Evolutionary conservation across 768 basidiomycete genomes (phyloP).

Genomic region (Omphalotus guepiniiformis): DNA sequence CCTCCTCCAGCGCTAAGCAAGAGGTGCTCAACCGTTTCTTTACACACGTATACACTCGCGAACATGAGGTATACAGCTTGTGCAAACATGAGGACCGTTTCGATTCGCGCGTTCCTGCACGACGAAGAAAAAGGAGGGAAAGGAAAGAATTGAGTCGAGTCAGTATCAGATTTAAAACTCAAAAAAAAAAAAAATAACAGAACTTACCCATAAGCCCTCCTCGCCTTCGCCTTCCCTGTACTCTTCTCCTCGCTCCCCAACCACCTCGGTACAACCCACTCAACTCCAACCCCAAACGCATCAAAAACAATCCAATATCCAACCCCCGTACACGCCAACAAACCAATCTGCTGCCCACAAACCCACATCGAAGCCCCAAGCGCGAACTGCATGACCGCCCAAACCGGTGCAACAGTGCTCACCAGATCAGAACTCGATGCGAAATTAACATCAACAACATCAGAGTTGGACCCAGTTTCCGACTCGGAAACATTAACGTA

Average conservation of each 20-base stretch:
- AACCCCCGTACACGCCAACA: conserved; percentile 81
- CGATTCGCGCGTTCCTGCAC: conserved; percentile 57
- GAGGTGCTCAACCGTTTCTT: conserved; percentile 93
- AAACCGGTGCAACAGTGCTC: conserved; percentile 15
- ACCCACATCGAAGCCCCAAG: conserved; percentile 84
- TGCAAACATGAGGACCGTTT: conserved; percentile 75
- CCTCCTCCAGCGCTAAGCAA: conserved; percentile 58
- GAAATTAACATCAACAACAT: too few relatives aligned
- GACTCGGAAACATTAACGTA: too few relatives aligned
- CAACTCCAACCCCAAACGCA: conserved; percentile 70
- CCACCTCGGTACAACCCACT: conserved; percentile 41
- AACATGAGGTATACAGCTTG: conserved; percentile 95
- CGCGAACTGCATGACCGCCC: conserved; percentile 45
- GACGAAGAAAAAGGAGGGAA: conserved; percentile 7
- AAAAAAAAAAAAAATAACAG: not conserved
- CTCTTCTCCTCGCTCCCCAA: conserved; percentile 22
- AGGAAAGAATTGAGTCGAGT: too few relatives aligned
- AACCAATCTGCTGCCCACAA: conserved; percentile 82
- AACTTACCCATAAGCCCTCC: conserved; percentile 54
- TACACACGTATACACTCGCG: conserved; percentile 91
- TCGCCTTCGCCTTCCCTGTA: conserved; percentile 41
- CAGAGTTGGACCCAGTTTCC: too few relatives aligned
- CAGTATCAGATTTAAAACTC: too few relatives aligned
- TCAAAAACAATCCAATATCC: conserved; percentile 98
- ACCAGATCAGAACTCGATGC: too few relatives aligned